phyloP scores from a whole-genome alignment of 1,139 yeast species.

The Geotrichum klebahnii region DNA sequence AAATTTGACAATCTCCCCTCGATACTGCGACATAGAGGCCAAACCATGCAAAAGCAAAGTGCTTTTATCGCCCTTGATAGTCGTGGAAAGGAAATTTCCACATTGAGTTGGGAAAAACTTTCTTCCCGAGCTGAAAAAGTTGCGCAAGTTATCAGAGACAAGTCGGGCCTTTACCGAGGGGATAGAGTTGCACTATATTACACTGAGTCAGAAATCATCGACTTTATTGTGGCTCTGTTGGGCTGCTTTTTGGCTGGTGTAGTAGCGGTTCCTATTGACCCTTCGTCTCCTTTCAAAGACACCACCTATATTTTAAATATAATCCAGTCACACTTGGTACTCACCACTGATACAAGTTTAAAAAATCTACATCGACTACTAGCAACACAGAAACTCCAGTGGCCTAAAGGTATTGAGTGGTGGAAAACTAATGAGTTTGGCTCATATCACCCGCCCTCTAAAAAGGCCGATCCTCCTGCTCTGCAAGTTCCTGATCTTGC shows the following conservation, averaged over 20 bases:
- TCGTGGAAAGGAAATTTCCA: slow-evolving; percentile 72
- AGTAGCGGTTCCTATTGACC: slow-evolving; percentile 88
- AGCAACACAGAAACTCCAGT: slow-evolving; percentile 44
- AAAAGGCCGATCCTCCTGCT: slow-evolving; percentile 58
- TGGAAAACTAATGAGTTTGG: slow-evolving; percentile 93
- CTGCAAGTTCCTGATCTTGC: slow-evolving; percentile 75
- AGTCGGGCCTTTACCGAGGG: slow-evolving; percentile 66
- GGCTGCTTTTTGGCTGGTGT: slow-evolving; percentile 94
- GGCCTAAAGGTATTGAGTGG: slow-evolving; percentile 60
- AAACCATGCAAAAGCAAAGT: slow-evolving; percentile 57
- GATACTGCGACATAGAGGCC: slow-evolving; percentile 69
- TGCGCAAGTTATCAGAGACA: slow-evolving; percentile 79
- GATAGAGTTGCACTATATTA: slow-evolving; percentile 83
- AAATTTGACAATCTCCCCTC: slow-evolving; percentile 61
- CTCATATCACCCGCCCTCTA: slow-evolving; percentile 55
- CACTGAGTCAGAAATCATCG: slow-evolving; percentile 78
- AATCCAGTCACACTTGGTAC: slow-evolving; percentile 72
- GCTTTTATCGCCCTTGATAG: slow-evolving; percentile 72
- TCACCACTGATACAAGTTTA: slow-evolving; percentile 75
- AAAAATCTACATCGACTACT: slow-evolving; percentile 64
- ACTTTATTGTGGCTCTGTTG: slow-evolving; percentile 76
- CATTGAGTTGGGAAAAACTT: slow-evolving; percentile 87
- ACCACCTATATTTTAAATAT: slow-evolving; percentile 65
- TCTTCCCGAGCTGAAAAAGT: slow-evolving; percentile 79
- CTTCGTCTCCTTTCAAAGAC: slow-evolving; percentile 62